phyloP scores from a whole-genome alignment of 2,329 filamentous ascomycete genomes.

The Fusarium sp. region DNA sequence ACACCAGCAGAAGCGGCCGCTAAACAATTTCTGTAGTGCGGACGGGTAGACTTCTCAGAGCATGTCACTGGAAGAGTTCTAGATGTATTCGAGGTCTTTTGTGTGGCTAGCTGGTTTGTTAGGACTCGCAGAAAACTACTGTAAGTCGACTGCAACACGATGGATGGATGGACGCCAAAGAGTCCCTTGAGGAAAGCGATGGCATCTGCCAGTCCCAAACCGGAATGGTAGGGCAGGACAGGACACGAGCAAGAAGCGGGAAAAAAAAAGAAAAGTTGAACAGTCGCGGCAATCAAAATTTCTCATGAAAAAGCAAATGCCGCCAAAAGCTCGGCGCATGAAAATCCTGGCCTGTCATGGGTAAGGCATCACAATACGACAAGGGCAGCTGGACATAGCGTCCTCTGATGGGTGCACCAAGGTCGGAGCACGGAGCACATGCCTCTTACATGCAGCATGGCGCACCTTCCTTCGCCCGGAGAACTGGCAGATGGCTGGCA shows the following conservation, averaged over 20 bases:
- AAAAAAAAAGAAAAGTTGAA: neutral
- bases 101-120: neutral
- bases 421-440: slow-evolving; percentile 1
- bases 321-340: neutral
- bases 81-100: slow-evolving; percentile 14
- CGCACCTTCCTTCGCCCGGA: slow-evolving; percentile 1
- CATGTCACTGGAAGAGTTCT: slow-evolving; percentile 32
- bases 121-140: neutral
- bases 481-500: slow-evolving; percentile 8
- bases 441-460: slow-evolving; percentile 3
- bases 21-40: neutral
- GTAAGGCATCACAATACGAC: slow-evolving; percentile 5
- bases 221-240: neutral
- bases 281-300: neutral
- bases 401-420: neutral
- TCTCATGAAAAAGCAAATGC: slow-evolving; percentile 1
- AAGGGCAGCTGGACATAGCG: neutral
- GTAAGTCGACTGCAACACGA: neutral
- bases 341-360: slow-evolving; percentile 9
- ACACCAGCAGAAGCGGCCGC: slow-evolving; percentile 8
- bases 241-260: neutral
- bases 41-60: neutral
- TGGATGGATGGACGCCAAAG: neutral
- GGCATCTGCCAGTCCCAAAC: neutral
- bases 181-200: neutral